Base-by-base conservation (phyloP, 208 protist genomes). In the Acanthamoeba sp. region DNA sequence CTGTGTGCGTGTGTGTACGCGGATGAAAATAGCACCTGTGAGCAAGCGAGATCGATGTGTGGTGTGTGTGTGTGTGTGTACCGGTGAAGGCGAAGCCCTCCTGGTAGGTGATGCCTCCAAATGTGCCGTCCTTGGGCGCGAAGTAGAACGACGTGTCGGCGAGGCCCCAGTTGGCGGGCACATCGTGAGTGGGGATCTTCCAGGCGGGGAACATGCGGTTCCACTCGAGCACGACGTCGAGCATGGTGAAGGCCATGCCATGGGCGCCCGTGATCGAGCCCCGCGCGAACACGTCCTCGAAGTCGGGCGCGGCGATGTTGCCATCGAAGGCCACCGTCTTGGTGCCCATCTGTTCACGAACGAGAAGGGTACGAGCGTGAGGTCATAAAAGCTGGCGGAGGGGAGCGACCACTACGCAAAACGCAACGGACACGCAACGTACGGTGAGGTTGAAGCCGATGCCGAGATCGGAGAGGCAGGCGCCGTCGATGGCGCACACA, bases 161-260 rank as follows among this genome's bases (percentile, higher is more conserved):
- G 40, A 88, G 40, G 78, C 78, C 78, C 78, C 78, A 88, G 78
- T 88, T 88, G 27, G 78, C 50, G 78, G 50, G 78, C 40, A 88
- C 42, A 3, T 10, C 7, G 42, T 16, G 5, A 22, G 50, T 52
- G 7, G 78, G 78, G 42, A 88, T 88, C 36, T 18, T 12, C 78
- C 22, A 88, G 42, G 4, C 7, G 14, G 78, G 78, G 78, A 88
- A 88, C 29, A 88, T 88, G 20, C 48, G 22, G 78, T 88, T 88
- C 78, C 78, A 88, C 78, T 88, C 78, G 29, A 62, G 22, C 22
- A 88, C 78, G 50, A 88, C 29, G 78, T 88, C 78, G 50, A 52
- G 48, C 27, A 88, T 38, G 78, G 48, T 88, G 34, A 88, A 38
- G 22, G 78, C 78, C 78, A 88, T n/a, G 22, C 78, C 78, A 38